Base-by-base conservation (phyloP, 176 grass and related monocot genomes). In the Oryza longistaminata region DNA sequence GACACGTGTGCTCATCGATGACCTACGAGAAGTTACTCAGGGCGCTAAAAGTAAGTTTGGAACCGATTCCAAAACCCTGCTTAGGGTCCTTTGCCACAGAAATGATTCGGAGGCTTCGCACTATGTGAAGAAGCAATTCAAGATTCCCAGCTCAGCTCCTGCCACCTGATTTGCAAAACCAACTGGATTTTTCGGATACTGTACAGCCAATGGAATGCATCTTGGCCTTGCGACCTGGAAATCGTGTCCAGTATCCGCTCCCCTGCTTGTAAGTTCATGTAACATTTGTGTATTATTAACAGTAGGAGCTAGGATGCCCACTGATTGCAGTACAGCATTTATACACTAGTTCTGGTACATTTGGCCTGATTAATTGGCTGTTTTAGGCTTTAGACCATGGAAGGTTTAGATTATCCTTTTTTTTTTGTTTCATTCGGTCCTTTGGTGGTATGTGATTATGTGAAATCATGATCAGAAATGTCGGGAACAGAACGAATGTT, bases 51-150 rank as follows among this genome's bases (percentile, higher is more conserved):
- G 96, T 86, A 98, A 94, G 87, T 94, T 92, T 3, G 93, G 90
- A 60, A 76, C 81, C 0, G 92, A 92, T 68, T 88, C 93, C 27
- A 95, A 90, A 89, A 98, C 93, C 58, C 90, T 95, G 53, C 64
- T 98, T 37, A 92, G 96, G 81, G 88, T 98, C 66, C 88, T 98
- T 71, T 98, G 96, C 83, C 96, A 98, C 53, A 91, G 96, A 88
- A 94, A 91, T 79, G 96, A 98, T 90, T 95, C 93, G 22, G 96
- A 98, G 81, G 96, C 96, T 21, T 95, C 96, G 46, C 96, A 95
- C 27, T 98, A 92, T 69, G 93, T 98, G n/a, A 98, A 98, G 84
- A 98, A 98, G 83, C 96, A 98, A 66, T 98, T 98, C 90, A 98
- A 95, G 89, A 98, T 98, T 78, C 90, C 96, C 33, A 98, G 91